Evolutionary conservation across 306 rosid genomes (phyloP).

Genomic region (Prunus mongolica): DNA sequence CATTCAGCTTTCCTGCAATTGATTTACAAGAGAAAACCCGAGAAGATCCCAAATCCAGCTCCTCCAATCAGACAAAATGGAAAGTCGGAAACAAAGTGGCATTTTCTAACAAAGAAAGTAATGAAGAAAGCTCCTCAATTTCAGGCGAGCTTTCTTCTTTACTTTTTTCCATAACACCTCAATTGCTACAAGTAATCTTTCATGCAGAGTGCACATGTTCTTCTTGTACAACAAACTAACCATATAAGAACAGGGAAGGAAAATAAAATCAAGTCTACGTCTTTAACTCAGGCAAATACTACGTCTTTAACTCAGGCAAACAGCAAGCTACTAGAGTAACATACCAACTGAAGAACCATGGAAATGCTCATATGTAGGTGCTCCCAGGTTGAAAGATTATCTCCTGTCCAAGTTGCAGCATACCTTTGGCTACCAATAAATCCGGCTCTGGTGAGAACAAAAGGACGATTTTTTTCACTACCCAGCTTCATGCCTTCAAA

Average conservation of each 20-base stretch:
- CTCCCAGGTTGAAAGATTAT: constrained; percentile 92
- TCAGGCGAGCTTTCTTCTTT: too few relatives aligned
- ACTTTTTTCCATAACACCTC: too few relatives aligned
- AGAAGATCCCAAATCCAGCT: too few relatives aligned
- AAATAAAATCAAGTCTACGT: neutral
- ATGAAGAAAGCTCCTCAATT: too few relatives aligned
- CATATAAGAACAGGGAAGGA: neutral
- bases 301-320: too few relatives aligned
- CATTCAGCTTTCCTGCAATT: too few relatives aligned
- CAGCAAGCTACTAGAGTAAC: constrained; percentile 18
- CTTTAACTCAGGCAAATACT: neutral
- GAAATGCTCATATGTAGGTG: constrained; percentile 97
- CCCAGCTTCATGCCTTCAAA: constrained; percentile 86
- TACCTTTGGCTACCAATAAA: constrained; percentile 89
- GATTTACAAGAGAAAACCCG: too few relatives aligned
- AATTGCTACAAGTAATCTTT: neutral
- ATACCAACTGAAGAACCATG: constrained; percentile 92
- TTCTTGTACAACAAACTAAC: neutral
- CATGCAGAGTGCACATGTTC: neutral
- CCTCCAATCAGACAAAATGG: too few relatives aligned
- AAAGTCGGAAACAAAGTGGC: too few relatives aligned
- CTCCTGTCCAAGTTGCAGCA: constrained; percentile 98
- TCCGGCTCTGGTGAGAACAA: constrained; percentile 97
- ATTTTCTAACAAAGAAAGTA: too few relatives aligned
- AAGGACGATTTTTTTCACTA: constrained; percentile 71